Conservation (phyloP, 768 basidiomycete species). For the Kwoniella shandongensis region DNA sequence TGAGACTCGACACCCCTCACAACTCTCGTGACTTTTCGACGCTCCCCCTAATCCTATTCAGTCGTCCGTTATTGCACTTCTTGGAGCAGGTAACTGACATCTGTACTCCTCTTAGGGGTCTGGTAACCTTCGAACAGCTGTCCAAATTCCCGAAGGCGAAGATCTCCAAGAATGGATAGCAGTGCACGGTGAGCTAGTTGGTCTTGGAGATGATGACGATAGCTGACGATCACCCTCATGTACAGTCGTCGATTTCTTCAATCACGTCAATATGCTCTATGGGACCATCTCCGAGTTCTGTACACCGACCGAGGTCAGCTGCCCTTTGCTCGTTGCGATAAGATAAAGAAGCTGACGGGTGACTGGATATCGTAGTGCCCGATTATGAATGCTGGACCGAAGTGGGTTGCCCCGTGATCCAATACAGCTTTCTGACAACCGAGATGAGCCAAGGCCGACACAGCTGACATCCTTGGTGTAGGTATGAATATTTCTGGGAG, state of each 20-base stretch:
- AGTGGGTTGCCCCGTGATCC: conserved; percentile 30
- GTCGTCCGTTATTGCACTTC: too few species aligned
- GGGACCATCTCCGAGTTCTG: conserved; percentile 98
- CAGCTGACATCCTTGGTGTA: conserved; percentile 12
- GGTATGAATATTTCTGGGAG: conserved; percentile 54
- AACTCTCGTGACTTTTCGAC: too few species aligned
- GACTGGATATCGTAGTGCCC: conserved; percentile 38
- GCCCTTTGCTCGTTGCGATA: neutral
- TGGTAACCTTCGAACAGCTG: conserved; percentile 88
- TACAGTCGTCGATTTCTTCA: conserved; percentile 97
- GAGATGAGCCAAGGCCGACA: neutral
- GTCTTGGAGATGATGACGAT: neutral
- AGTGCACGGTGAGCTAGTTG: conserved; percentile 70
- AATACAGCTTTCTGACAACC: neutral
- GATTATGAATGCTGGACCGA: conserved; percentile 53
- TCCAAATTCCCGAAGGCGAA: conserved; percentile 93
- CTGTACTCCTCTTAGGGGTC: conserved; percentile 78
- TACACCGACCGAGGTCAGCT: conserved; percentile 78
- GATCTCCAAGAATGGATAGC: conserved; percentile 99
- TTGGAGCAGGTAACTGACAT: too few species aligned
- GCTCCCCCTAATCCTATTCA: too few species aligned
- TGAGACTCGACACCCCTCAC: neutral
- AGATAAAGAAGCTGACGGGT: conserved; percentile 6
- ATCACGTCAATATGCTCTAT: conserved; percentile 98
- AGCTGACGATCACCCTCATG: neutral